Evolutionary conservation across 805 yeast genomes (phyloP).

Genomic region (Kodamaea neixiangensis): DNA sequence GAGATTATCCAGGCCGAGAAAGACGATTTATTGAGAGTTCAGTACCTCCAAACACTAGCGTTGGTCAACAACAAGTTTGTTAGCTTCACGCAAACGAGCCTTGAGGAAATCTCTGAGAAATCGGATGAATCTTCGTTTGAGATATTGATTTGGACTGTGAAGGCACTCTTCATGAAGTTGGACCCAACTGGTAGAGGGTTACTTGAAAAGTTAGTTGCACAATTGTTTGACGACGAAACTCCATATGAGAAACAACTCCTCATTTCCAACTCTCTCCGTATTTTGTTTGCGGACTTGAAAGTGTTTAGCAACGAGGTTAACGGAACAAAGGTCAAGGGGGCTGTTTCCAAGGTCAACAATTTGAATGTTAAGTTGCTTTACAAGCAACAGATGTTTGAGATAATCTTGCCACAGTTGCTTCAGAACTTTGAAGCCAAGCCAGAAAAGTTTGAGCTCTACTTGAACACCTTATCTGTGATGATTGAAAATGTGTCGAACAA

Average conservation of each 20-base stretch:
- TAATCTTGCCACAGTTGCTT: conserved; percentile 57
- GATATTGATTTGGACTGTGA: conserved; percentile 65
- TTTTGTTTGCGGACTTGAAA: conserved; percentile 67
- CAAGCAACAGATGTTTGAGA: conserved; percentile 77
- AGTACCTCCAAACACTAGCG: conserved; percentile 57
- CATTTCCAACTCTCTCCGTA: conserved; percentile 57
- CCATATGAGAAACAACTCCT: conserved; percentile 20
- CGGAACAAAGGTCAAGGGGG: conserved; percentile 24
- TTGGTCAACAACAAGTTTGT: conserved; percentile 51
- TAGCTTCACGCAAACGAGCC: neutral
- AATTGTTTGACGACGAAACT: conserved; percentile 22
- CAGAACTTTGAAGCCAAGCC: conserved; percentile 10
- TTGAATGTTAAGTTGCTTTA: conserved; percentile 66
- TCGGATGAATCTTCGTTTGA: conserved; percentile 42
- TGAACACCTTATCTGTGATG: conserved; percentile 67
- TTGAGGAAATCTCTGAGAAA: neutral
- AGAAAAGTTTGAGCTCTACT: conserved; percentile 47
- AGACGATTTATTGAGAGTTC: conserved; percentile 42
- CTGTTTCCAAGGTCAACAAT: conserved; percentile 48
- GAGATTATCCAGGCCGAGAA: conserved; percentile 12
- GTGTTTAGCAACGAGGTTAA: conserved; percentile 51
- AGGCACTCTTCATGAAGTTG: conserved; percentile 64
- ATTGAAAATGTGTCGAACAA: conserved; percentile 63
- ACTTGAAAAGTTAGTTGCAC: conserved; percentile 21
- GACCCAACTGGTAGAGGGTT: conserved; percentile 38